A percentile compares a stretch with the other conserved stretches of the same genome.
Evolutionary conservation across 192 early-diverging fungal species (phyloP).

Genomic region (Podochytrium sp.): DNA sequence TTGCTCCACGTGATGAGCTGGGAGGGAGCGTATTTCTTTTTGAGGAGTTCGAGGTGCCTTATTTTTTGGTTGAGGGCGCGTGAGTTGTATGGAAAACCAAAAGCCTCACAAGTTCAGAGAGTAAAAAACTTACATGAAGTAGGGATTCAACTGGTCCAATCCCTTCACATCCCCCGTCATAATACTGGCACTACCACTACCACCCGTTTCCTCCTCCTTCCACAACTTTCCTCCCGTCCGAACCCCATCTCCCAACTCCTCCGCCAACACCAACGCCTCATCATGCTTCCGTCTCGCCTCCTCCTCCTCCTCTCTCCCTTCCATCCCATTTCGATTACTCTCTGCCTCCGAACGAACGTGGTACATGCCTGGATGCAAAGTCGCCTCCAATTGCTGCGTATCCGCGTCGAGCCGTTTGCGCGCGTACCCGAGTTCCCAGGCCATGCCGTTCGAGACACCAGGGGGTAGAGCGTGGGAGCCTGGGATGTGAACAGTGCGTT

Average conservation of each 20-base stretch:
- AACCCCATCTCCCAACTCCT: background rate
- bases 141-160: background rate
- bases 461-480: constrained; percentile 28
- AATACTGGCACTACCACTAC: background rate
- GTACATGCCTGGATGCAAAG: background rate
- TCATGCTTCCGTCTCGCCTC: background rate
- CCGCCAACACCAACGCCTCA: background rate
- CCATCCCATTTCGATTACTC: background rate
- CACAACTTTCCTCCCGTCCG: background rate
- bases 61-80: background rate
- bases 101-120: background rate
- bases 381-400: background rate
- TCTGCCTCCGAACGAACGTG: too few relatives aligned
- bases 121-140: background rate
- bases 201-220: background rate
- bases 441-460: constrained; percentile 11
- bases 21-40: background rate
- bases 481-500: constrained; percentile 28
- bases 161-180: background rate
- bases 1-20: background rate
- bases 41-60: constrained; percentile 15
- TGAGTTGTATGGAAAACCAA: background rate
- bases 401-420: background rate
- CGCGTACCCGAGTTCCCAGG: constrained; percentile 30
- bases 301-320: background rate